Evolutionary conservation across 2,329 filamentous ascomycete genomes (phyloP).

Genomic region (Xylariales sp.): DNA sequence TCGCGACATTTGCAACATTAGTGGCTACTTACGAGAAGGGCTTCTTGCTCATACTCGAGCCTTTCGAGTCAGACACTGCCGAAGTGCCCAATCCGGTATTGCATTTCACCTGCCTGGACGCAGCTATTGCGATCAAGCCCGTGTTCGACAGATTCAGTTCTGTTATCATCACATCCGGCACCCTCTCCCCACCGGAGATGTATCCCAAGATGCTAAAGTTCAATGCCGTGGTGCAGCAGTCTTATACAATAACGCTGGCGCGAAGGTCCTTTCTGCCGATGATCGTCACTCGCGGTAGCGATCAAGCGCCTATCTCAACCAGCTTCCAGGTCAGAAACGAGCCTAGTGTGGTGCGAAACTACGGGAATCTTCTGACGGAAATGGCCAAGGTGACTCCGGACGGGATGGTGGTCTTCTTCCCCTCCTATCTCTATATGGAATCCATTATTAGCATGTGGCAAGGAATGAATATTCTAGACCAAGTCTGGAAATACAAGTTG

Average conservation of each 20-base stretch:
- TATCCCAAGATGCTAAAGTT: constrained; percentile 99
- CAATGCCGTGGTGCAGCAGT: constrained; percentile 87
- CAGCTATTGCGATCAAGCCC: constrained; percentile 94
- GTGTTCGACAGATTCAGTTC: constrained; percentile 97
- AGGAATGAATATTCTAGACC: constrained; percentile 94
- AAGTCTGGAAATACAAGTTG: constrained; percentile 98
- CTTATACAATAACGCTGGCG: constrained; percentile 94
- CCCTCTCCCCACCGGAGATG: constrained; percentile 95
- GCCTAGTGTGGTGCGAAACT: constrained; percentile 93
- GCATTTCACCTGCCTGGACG: constrained; percentile 94
- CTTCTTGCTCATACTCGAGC: constrained; percentile 93
- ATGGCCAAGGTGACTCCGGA: constrained; percentile 96
- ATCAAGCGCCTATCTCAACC: constrained; percentile 89
- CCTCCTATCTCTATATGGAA: constrained; percentile 98
- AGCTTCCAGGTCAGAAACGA: constrained; percentile 95
- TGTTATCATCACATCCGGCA: constrained; percentile 97
- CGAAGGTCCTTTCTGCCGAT: constrained; percentile 94
- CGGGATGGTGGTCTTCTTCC: constrained; percentile 98
- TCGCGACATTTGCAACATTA: constrained; percentile 93
- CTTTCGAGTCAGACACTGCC: constrained; percentile 90
- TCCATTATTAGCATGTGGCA: constrained; percentile 99
- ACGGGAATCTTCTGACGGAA: constrained; percentile 87
- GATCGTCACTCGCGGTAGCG: constrained; percentile 92
- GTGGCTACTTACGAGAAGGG: constrained; percentile 96
- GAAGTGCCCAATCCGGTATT: constrained; percentile 96